Evolutionary conservation across 768 basidiomycete species (phyloP).

Genomic region (Hydnomerulius pinastri): DNA sequence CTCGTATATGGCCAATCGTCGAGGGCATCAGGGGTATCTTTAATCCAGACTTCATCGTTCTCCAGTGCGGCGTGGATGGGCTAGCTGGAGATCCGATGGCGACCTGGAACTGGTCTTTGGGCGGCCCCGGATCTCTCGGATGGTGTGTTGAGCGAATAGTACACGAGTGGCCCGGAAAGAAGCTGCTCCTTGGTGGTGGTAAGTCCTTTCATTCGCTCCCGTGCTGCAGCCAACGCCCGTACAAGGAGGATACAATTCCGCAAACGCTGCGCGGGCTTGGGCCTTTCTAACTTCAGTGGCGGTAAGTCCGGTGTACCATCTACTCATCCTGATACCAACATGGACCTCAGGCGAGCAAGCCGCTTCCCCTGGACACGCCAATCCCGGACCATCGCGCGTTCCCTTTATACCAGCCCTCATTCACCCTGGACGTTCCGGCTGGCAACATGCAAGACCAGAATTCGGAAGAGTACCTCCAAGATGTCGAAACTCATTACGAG

Average conservation of each 20-base stretch:
- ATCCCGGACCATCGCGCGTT: constrained; percentile 81
- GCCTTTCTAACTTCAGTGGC: constrained; percentile 75
- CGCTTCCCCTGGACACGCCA: constrained; percentile 56
- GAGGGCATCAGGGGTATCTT: constrained; percentile 62
- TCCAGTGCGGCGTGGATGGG: constrained; percentile 89
- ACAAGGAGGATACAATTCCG: constrained; percentile 78
- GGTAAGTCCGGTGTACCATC: constrained; percentile 42
- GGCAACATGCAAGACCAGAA: constrained; percentile 81
- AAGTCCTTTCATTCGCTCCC: constrained; percentile 10
- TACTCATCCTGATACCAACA: not conserved
- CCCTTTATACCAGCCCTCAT: constrained; percentile 76
- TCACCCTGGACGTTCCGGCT: constrained; percentile 72
- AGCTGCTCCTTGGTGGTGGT: constrained; percentile 80
- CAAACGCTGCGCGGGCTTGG: constrained; percentile 89
- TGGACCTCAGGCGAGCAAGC: constrained; percentile 48
- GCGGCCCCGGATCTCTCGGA: constrained; percentile 59
- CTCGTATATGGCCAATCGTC: constrained; percentile 62
- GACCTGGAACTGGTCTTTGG: constrained; percentile 72
- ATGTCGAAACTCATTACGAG: constrained; percentile 44
- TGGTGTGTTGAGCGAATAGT: constrained; percentile 62
- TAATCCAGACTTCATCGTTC: constrained; percentile 72
- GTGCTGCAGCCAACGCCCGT: constrained; percentile 10
- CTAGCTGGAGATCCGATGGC: constrained; percentile 83
- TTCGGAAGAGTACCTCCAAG: constrained; percentile 52
- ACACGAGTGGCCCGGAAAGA: constrained; percentile 58